Evolutionary conservation across 2,329 filamentous ascomycete genomes (phyloP), one percentile per base, ranked within the genome.

Genomic region (Stagonosporopsis tanaceti): DNA sequence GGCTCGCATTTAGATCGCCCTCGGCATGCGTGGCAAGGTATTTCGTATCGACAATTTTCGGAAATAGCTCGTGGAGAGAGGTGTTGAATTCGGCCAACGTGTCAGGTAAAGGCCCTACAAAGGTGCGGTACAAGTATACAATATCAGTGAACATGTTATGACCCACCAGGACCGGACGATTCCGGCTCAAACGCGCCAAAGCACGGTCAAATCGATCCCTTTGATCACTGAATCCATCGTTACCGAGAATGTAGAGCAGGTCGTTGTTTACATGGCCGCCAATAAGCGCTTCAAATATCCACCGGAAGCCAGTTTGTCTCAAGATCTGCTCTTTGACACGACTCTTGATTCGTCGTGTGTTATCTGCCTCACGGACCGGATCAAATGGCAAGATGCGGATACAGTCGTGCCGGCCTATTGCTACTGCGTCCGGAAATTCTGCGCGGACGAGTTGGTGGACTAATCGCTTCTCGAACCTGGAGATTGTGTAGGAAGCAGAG

Each of bases 111-210:
- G 75, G 61, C 1, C 85, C 85, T 47, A 89, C 78, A 70, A 90
- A 90, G 1, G 81, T 82, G n/a, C 79, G 74, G 70, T 89, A 87
- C 34, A 90, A 73, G 65, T 89, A 89, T 34, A 85, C 81, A 3
- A 90, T 77, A 63, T 90, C 87, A 1, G 83, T 82, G 61, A 90
- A 85, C 57, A 86, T 79, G 64, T 90, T 90, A 74, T 90, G 87
- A 0, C 87, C 87, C 3, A 90, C 80, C 0, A 90, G 65, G 0
- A 86, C 77, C 2, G 81, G 79, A 14, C 80, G 78, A 20, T 78
- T 80, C 20, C 73, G 69, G 40, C 77, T 78, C 12, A 88, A 67
- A 5, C 76, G 70, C 5, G 72, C 64, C 50, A 80, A 75, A 0
- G 77, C 77, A 17, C 76, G 73, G 32, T 76, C 63, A 45, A 80